Evolutionary conservation across 2,329 filamentous ascomycete genomes (phyloP), one percentile per base, ranked within the genome.

Genomic region (Phialophora verrucosa): DNA sequence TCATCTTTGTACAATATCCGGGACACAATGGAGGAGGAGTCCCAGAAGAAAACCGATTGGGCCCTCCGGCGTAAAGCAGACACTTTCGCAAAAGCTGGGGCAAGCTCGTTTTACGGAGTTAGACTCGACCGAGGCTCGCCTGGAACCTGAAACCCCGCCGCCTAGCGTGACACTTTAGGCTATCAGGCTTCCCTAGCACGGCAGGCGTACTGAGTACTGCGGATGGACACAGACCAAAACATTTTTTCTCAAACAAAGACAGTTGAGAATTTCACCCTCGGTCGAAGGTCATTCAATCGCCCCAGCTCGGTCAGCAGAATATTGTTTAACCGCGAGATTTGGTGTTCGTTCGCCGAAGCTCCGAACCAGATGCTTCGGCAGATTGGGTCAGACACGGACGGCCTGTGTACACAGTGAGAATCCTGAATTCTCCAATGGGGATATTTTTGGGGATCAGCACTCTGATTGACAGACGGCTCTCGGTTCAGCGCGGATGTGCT

Each of bases 141-240:
- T 64, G 51, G 57, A 56, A 62, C 67, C 63, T 62, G 44, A 61
- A 66, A 64, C 67, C 67, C 67, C 67, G 64, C 67, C 11, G 49
- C 50, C 59, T 63, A 59, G 58, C 44, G 49, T 3, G 17, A 44
- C 20, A 29, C 14, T 11, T 20, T 31, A 29, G 56, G n/a, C 32
- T 20, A 12, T 44, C 32, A 20, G 17, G n/a, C 23, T 59, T 23
- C 14, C 56, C 32, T 29, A 35, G 35, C 17, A 23, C 31, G 7
- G 32, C 31, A 23, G 20, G 20, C 23, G 38, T 42, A n/a, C 38
- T n/a, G 14, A 44, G 12, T 8, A 2, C 38, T n/a, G 38, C 17
- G 38, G 3, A n/a, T n/a, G 38, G 4, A 44, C 38, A n/a, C 17
- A n/a, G 38, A 44, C 17, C 5, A 7, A 8, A n/a, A 17, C 7